A percentile compares a stretch with the other conserved stretches of the same genome.
These are phyloP conservation scores for Termitomyces sp. DNA, from an alignment of 1,284 basidiomycete genomes.

Conservation along the genomic window DNA sequence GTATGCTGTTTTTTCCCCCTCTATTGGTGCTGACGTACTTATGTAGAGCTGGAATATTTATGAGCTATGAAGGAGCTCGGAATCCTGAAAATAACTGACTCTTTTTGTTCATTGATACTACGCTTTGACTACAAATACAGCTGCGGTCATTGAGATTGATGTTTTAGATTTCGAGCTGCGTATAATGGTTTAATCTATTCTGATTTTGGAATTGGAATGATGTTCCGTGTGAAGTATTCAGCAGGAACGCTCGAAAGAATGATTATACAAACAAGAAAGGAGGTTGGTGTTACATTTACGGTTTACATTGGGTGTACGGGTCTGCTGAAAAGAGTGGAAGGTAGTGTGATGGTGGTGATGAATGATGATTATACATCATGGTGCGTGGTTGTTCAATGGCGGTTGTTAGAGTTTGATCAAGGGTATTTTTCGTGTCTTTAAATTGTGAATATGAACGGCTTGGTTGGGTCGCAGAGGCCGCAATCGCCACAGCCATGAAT, in stretches of 20 bases:
- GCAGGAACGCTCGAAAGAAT: background rate
- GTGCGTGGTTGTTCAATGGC: slow-evolving; percentile 2
- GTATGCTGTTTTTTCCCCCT: slow-evolving; percentile 20
- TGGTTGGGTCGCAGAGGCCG: slow-evolving; percentile 12
- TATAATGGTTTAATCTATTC: slow-evolving; percentile 16
- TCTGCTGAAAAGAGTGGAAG: background rate
- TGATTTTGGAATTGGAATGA: background rate
- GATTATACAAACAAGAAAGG: background rate
- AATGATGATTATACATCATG: slow-evolving; percentile 1
- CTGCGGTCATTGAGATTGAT: background rate
- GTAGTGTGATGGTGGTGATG: background rate
- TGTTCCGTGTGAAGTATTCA: background rate
- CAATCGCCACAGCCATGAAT: slow-evolving; percentile 16
- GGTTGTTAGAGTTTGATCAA: background rate
- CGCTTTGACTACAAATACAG: slow-evolving; percentile 8
- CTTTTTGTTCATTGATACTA: slow-evolving; percentile 5
- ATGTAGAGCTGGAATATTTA: slow-evolving; percentile 39
- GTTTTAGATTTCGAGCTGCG: slow-evolving; percentile 15
- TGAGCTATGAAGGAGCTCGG: slow-evolving; percentile 20
- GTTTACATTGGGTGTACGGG: background rate
- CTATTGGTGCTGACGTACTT: slow-evolving; percentile 5
- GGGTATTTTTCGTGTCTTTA: background rate
- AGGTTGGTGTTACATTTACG: background rate
- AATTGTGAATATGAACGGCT: slow-evolving; percentile 14
- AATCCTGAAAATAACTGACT: background rate